Evolutionary conservation across 2,329 filamentous ascomycete genomes (phyloP), one percentile per base, ranked within the genome.

Genomic region (Talaromyces sp.): DNA sequence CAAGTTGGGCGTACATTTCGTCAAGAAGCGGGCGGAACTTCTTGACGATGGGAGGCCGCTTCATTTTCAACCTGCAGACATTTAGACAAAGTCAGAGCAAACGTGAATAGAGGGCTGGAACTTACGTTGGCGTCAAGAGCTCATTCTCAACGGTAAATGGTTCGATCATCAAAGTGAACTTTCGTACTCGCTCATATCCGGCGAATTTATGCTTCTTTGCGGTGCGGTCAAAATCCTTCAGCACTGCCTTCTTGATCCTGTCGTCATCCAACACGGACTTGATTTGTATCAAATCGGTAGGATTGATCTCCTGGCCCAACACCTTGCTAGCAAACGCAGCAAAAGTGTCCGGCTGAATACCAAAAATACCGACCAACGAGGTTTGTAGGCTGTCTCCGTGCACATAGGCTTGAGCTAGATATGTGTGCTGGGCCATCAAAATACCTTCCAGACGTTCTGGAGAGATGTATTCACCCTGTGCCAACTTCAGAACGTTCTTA

Each of bases 401-500:
- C 28, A 98, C 91, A 73, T 91, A 97, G 2, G 88, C 92, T 72
- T 89, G 89, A 23, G 87, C 85, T 28, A 98, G 80, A 69, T 93
- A 87, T 67, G 86, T 88, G 66, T 88, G 88, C 78, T 89, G 92
- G 66, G 90, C 91, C 66, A 96, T 82, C 76, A 93, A 96, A 39
- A 96, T 89, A 75, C 96, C 97, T 82, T 99, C 95, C 72, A 99
- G 91, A 63, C 93, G 91, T 80, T 99, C 95, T 14, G 95, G 95
- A 1, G 93, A 96, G 71, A 99, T 92, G 79, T 99, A 99, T 80
- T 99, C 95, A 75, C 95, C 95, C 78, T 99, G 95, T 0, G 93
- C 88, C 62, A 99, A 86, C 84, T 99, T 99, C 73, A 99, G 86
- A n/a, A 99, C 91, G 78, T 98, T 98, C 89, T 99, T 99, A 79